Evolutionary conservation across 176 grass and related monocot species (phyloP).

Genomic region (Oryza coarctata): DNA sequence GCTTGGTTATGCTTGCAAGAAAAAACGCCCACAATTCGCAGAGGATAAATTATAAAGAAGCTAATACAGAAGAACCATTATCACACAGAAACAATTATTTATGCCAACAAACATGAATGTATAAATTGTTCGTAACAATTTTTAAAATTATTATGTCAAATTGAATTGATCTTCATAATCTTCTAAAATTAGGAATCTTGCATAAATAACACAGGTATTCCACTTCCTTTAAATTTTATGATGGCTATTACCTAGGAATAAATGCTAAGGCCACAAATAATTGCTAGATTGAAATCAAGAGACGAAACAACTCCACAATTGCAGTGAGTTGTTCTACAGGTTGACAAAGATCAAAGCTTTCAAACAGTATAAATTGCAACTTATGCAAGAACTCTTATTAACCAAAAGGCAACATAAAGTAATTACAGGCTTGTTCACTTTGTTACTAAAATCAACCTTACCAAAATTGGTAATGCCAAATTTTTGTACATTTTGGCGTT

Average conservation of each 20-base stretch:
- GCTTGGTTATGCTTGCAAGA: neutral
- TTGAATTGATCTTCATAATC: neutral
- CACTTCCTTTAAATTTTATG: neutral
- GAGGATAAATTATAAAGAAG: neutral
- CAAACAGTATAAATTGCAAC: neutral
- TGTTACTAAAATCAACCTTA: too few relatives aligned
- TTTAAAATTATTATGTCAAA: neutral
- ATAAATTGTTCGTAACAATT: neutral
- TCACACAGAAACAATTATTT: constrained; percentile 11
- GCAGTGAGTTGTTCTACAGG: neutral
- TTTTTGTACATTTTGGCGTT: too few relatives aligned
- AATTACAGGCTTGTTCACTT: too few relatives aligned
- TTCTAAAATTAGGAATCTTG: neutral
- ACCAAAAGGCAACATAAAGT: neutral
- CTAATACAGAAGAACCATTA: neutral
- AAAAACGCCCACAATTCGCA: neutral
- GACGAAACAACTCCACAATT: neutral
- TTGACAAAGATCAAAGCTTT: neutral
- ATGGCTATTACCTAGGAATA: neutral
- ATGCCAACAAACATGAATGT: neutral
- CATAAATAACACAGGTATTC: neutral
- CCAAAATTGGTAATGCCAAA: too few relatives aligned
- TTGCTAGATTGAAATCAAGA: constrained; percentile 3
- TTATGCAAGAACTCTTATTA: neutral
- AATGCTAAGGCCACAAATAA: neutral